Evolutionary conservation across 768 basidiomycete species (phyloP).

Genomic region (Gyrodon lividus): DNA sequence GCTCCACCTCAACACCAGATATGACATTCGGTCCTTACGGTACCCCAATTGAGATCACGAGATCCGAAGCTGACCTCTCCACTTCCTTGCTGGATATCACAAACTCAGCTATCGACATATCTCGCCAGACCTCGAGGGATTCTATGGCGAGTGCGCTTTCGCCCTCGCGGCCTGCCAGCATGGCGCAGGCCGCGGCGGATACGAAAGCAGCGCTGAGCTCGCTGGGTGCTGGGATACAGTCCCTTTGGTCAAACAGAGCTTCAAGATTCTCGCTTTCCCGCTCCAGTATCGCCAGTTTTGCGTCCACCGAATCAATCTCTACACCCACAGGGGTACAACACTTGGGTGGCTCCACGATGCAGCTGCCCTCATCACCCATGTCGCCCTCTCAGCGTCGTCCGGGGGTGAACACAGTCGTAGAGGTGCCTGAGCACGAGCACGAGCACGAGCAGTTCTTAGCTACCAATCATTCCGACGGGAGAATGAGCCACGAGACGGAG

Average conservation of each 20-base stretch:
- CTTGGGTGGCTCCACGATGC: not conserved
- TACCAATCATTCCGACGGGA: constrained; percentile 3
- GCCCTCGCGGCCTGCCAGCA: constrained; percentile 23
- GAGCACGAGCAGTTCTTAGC: constrained; percentile 13
- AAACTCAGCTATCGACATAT: constrained; percentile 15
- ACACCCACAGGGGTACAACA: constrained; percentile 9
- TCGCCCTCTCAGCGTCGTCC: constrained; percentile 14
- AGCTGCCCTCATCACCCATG: constrained; percentile 4
- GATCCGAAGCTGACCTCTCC: constrained; percentile 24
- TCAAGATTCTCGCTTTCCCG: constrained; percentile 39
- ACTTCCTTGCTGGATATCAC: constrained; percentile 7
- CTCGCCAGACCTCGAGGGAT: constrained; percentile 27
- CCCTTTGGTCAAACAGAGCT: constrained; percentile 44
- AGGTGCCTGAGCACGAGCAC: constrained; percentile 24
- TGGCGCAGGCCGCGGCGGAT: constrained; percentile 33
- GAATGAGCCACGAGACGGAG: constrained; percentile 13
- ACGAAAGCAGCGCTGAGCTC: constrained; percentile 36
- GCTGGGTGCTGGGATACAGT: constrained; percentile 48
- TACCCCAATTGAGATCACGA: constrained; percentile 30
- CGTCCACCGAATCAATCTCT: constrained; percentile 22
- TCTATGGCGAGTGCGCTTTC: constrained; percentile 15
- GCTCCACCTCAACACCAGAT: constrained; percentile 27
- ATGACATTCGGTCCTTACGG: constrained; percentile 16
- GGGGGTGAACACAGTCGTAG: constrained; percentile 26
- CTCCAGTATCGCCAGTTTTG: constrained; percentile 23